Conservation (phyloP, 129 eudicot species). For the Saussurea involucrata region DNA sequence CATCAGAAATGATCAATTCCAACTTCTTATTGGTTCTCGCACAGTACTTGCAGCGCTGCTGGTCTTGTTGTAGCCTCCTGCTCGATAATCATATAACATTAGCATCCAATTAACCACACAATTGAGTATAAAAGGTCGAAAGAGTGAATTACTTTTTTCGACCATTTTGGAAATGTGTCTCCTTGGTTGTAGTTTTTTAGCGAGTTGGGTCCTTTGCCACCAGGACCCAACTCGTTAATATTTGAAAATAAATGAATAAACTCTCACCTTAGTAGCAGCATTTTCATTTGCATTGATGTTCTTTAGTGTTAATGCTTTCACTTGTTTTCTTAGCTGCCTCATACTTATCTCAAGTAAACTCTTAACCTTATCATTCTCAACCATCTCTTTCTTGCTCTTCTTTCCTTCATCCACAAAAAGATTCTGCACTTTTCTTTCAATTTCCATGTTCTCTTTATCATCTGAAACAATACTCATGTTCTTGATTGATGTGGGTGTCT, state of each 20-base stretch:
- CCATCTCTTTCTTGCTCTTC: slow-evolving; percentile 22
- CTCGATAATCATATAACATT: neutral
- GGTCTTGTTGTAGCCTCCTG: slow-evolving; percentile 36
- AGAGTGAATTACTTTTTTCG: no score
- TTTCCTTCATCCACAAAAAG: slow-evolving; percentile 18
- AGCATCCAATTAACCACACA: neutral
- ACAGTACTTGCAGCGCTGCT: slow-evolving; percentile 38
- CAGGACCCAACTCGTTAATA: neutral
- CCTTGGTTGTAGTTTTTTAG: no score
- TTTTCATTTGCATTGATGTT: neutral
- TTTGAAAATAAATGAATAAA: no score
- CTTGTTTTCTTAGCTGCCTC: slow-evolving; percentile 42
- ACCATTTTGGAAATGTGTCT: no score
- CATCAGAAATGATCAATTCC: neutral
- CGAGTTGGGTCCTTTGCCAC: neutral
- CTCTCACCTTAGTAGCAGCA: slow-evolving; percentile 9
- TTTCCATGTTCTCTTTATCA: slow-evolving; percentile 49
- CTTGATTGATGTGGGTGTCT: slow-evolving; percentile 18
- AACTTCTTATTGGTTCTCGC: slow-evolving; percentile 27
- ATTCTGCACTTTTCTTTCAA: slow-evolving; percentile 15
- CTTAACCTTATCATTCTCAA: no score
- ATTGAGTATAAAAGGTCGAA: no score
- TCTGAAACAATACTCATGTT: slow-evolving; percentile 19
- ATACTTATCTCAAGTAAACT: slow-evolving; percentile 22
- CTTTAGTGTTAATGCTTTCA: slow-evolving; percentile 36